Evolutionary conservation across 768 basidiomycete genomes (phyloP), one percentile per base, ranked within the genome.

Genomic region (Rhizopogon rudus): DNA sequence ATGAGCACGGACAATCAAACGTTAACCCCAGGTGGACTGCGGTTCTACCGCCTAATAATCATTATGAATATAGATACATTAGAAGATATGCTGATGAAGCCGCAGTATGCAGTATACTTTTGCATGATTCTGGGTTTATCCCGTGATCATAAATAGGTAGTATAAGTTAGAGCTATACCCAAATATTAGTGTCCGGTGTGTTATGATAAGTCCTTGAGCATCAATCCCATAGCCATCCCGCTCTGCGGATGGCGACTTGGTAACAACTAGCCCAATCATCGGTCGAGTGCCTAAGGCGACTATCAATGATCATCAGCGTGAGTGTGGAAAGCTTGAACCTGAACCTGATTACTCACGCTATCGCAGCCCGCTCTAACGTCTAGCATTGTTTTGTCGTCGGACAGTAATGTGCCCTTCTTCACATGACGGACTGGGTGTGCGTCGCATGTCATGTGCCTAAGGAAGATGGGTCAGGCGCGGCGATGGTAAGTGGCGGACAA

Each of bases 321-420:
- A 44, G 28, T 7, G 31, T 22, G 33, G 13, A 31, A 35, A 10
- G 29, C 12, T 10, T 31, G 5, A 16, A 3, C 8, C 22, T 25
- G 20, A 16, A 3, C 9, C 22, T 25, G 20, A 33, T 6, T 57
- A 12, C 17, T 48, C 14, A 52, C 13, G 8, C 44, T 28, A 35
- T 52, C n/a, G 20, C 59, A 63, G 37, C 55, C 67, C 68, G 29
- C 31, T 59, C 20, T 29, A 37, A n/a, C 65, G 63, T 57, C 64
- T 63, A 22, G 59, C 25, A 6, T 59, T 53, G 59, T 65, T 61
- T 40, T 70, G 69, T 60, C 70, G 61, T 54, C 68, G 65, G 22
- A 70, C 61, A 0, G 70, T 72, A 52, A 70, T 70, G 28, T 61
- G 70, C 16, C 63, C 53, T 5, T 70, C 69, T 48, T 70, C 69